Evolutionary conservation across 2,329 filamentous ascomycete species (phyloP), one percentile per base, ranked within the genome.

Genomic region (Orbilia quercus): DNA sequence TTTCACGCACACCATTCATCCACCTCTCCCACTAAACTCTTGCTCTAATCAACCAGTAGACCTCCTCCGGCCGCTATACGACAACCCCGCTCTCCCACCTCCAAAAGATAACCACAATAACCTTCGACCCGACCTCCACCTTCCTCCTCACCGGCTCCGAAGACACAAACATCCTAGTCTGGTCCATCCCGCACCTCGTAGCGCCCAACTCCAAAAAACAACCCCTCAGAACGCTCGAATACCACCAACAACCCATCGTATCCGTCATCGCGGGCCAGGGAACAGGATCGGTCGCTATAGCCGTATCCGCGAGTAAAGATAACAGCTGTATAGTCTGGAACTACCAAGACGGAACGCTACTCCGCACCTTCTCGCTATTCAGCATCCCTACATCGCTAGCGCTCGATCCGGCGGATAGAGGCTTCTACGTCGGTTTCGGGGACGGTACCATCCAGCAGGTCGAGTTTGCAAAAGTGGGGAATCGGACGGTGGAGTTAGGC

Each of bases 301-400:
- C 90, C 70, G 85, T 97, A 18, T 96, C 94, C 1, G 87, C 89
- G 5, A 91, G 91, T 76, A 88, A 87, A 77, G 95, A 98, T 82
- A 93, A 91, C 81, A 95, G 91, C 6, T 91, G 91, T 77, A 89
- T 96, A 78, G 84, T 96, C 12, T 99, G 95, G 95, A 93, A 98
- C 81, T 96, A 96, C 79, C 87, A 89, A 74, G 91, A 88, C 0
- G 91, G 91, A 40, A 86, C 87, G 72, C 84, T 90, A 9, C 82
- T 98, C 66, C 88, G 93, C 45, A 98, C 92, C 2, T 88, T 96
- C 75, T 84, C 98, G 42, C 87, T 98, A 65, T 87, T 91, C 1
- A 84, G 85, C n/a, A 83, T 85, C 16, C 91, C 93, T 14, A 83
- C 90, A 28, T 92, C 89, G 77, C 80, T 94, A 34, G 83, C 87